Base-by-base conservation (phyloP, 371 early-diverging fungal genomes). In the Smittium culicis region DNA sequence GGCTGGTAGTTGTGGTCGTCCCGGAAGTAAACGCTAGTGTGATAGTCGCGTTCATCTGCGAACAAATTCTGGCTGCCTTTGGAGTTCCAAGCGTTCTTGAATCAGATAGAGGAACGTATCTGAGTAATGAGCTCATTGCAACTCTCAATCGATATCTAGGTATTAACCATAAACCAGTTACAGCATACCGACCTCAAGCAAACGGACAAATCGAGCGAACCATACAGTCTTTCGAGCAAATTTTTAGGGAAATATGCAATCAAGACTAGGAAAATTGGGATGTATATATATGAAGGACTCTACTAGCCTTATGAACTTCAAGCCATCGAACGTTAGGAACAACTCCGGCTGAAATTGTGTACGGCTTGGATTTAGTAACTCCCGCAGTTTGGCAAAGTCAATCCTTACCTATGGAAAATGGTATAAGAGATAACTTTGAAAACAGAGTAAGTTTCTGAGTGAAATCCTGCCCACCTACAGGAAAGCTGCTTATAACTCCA, bases 191-290 rank as follows among this genome's bases (percentile, higher is more conserved):
- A 25, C 75, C 77, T 0, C 71, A 76, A 60, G 72, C 68, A 0
- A 76, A 75, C 69, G 77, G 77, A 0, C 63, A 73, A 31, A 68
- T 72, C 2, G 77, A 80, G 64, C 45, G 77, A 25, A 66, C 73
- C 55, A 80, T 75, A 65, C 62, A 71, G 34, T 75, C 71, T 5
- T 29, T 69, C 20, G 33, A 32, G 27, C 27, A 54, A 35, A 24
- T 61, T 17, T 64, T 71, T 28, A 56, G 56, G 20, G 58, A 69
- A 45, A 29, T 32, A 25, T 35, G 64, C 17, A 20, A 25, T 28
- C 17, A 59, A 16, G 16, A 30, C 35, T 28, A 68, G 63, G n/a
- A 17, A 16, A 55, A 68, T 11, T 71, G 65, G 59, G 64, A 71
- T 56, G 1, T 54, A 27, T 64, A 31, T 29, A n/a, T 68, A 0